A percentile compares a stretch with the other conserved stretches of the same genome.
These are phyloP conservation scores for Populus nigra DNA, from an alignment of 345 rosid genomes.

Conservation along the genomic window DNA sequence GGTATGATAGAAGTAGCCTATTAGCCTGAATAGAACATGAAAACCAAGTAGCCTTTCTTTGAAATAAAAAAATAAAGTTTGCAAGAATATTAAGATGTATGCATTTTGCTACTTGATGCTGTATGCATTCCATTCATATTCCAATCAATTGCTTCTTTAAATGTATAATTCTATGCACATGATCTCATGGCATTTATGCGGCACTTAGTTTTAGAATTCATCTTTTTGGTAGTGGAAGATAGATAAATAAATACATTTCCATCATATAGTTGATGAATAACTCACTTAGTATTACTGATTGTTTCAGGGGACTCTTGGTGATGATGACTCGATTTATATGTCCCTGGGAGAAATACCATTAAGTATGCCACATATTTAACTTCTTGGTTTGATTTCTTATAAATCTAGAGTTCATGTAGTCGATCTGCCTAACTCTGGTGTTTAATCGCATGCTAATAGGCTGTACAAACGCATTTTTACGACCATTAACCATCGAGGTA, in stretches of 20 bases:
- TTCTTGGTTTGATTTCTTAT: constrained; percentile 28
- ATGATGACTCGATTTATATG: constrained; percentile 93
- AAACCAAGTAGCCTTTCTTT: not conserved
- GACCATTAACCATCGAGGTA: constrained; percentile 10
- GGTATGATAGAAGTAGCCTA: constrained; percentile 42
- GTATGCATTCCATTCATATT: not conserved
- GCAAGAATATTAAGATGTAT: not conserved
- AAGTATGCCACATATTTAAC: constrained; percentile 50
- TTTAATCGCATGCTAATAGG: constrained; percentile 6
- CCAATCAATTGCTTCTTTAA: not conserved
- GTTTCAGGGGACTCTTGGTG: constrained; percentile 66
- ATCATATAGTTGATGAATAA: constrained; percentile 10
- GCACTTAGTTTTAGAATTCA: not conserved
- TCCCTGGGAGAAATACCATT: constrained; percentile 96
- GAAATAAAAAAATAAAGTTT: too few species aligned
- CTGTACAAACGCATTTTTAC: constrained; percentile 2
- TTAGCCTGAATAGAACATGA: not conserved
- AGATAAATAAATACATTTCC: constrained; percentile 4
- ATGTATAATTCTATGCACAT: constrained; percentile 1
- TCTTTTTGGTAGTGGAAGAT: not conserved
- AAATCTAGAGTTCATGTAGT: constrained; percentile 23
- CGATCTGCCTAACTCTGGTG: constrained; percentile 15
- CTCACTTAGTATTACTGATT: constrained; percentile 7
- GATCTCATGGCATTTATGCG: not conserved
- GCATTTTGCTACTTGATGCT: not conserved